phyloP scores from a whole-genome alignment of 2,329 filamentous ascomycete genomes.

The Colletotrichum acutatum region DNA sequence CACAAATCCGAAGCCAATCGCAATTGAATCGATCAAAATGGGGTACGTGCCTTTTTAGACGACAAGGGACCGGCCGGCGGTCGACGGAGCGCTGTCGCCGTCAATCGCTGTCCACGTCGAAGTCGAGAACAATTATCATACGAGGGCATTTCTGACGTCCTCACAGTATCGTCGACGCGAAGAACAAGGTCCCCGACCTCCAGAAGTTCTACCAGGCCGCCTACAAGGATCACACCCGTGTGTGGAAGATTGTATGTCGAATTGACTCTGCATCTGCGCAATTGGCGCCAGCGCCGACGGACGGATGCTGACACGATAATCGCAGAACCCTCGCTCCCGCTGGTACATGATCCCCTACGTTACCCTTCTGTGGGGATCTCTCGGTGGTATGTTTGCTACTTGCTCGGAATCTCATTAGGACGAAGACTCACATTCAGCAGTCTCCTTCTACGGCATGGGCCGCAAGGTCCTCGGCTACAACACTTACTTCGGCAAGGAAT shows the following conservation, averaged over 20 bases:
- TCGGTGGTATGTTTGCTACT: slow-evolving; percentile 65
- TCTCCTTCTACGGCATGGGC: slow-evolving; percentile 76
- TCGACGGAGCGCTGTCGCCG: not conserved
- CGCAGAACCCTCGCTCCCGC: slow-evolving; percentile 72
- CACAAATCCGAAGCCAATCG: slow-evolving; percentile 39
- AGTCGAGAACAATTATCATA: slow-evolving; percentile 15
- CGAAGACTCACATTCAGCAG: slow-evolving; percentile 48
- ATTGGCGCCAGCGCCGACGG: not conserved
- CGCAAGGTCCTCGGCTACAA: slow-evolving; percentile 82
- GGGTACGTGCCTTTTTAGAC: slow-evolving; percentile 45
- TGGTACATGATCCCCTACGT: slow-evolving; percentile 76
- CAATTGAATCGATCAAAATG: slow-evolving; percentile 50
- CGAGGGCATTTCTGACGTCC: slow-evolving; percentile 43
- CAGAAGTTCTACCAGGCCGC: slow-evolving; percentile 81
- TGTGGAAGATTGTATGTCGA: slow-evolving; percentile 81
- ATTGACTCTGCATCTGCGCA: not conserved
- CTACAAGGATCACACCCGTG: slow-evolving; percentile 73
- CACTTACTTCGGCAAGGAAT: slow-evolving; percentile 76
- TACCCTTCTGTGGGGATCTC: slow-evolving; percentile 69
- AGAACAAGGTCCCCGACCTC: slow-evolving; percentile 80
- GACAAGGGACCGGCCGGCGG: not conserved
- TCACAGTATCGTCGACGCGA: slow-evolving; percentile 72
- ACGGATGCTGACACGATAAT: slow-evolving; percentile 22
- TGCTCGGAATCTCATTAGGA: not conserved
- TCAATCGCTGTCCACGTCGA: slow-evolving; percentile 38